A percentile compares a stretch with the other conserved stretches of the same genome.
These are phyloP conservation scores for Botryotinia narcissicola DNA, from an alignment of 2,329 filamentous ascomycete genomes.

Conservation along the genomic window DNA sequence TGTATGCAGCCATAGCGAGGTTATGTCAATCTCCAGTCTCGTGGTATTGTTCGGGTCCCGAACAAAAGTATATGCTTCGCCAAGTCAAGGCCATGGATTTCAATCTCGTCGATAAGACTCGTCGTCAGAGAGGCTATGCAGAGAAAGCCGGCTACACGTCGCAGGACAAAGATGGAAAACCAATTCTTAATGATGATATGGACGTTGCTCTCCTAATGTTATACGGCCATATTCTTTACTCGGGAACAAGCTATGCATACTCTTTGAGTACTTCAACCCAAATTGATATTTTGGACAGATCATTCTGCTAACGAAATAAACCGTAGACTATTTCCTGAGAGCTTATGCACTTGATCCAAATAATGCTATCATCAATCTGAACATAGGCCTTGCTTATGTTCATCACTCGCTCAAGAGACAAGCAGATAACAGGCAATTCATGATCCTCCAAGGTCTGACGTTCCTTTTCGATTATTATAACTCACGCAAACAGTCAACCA, in stretches of 20 bases:
- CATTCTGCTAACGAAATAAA: conserved; percentile 1
- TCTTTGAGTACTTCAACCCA: conserved; percentile 61
- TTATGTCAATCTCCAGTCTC: conserved; percentile 69
- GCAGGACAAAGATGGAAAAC: conserved; percentile 39
- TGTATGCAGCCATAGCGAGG: conserved; percentile 76
- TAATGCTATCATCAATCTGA: conserved; percentile 77
- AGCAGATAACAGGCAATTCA: conserved; percentile 83
- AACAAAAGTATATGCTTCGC: conserved; percentile 86
- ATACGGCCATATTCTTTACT: conserved; percentile 87
- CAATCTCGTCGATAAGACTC: conserved; percentile 53
- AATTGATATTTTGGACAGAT: neutral
- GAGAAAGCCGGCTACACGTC: conserved; percentile 44
- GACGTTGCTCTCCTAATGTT: conserved; percentile 82
- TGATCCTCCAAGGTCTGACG: conserved; percentile 78
- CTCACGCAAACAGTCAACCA: conserved; percentile 45
- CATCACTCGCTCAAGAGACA: conserved; percentile 88
- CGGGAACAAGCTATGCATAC: conserved; percentile 77
- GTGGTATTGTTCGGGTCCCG: conserved; percentile 76
- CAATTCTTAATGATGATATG: conserved; percentile 43
- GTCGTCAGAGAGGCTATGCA: conserved; percentile 45
- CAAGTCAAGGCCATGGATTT: conserved; percentile 90
- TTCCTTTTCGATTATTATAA: conserved; percentile 77
- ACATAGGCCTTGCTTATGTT: conserved; percentile 79
- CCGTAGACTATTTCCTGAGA: conserved; percentile 78
- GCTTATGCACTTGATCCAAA: conserved; percentile 70